Evolutionary conservation across 2,329 filamentous ascomycete genomes (phyloP).

Genomic region (Diaporthe helianthi): DNA sequence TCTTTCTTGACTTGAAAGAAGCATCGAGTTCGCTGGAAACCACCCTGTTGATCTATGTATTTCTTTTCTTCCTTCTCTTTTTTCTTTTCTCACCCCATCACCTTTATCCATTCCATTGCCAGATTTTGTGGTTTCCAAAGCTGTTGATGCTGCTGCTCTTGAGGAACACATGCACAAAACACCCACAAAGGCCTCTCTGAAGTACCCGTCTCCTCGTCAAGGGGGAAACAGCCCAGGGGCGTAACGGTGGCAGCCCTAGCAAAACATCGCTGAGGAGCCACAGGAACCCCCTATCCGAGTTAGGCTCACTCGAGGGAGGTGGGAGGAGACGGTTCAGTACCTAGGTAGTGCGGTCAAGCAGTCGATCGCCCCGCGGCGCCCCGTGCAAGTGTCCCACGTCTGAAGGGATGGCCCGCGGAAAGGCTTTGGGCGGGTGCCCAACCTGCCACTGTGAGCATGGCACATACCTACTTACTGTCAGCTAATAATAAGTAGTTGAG

Average conservation of each 20-base stretch:
- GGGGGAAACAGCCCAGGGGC: neutral
- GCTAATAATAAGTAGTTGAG: neutral
- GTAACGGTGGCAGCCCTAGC: neutral
- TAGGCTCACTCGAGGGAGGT: neutral
- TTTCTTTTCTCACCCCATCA: neutral
- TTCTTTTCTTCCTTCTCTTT: neutral
- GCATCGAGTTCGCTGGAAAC: neutral
- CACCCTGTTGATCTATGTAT: neutral
- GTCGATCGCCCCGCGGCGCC: conserved; percentile 7
- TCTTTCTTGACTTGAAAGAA: neutral
- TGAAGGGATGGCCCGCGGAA: neutral
- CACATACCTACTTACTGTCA: too few species aligned
- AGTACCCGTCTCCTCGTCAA: neutral
- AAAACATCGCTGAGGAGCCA: neutral
- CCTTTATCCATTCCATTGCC: neutral
- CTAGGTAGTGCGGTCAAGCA: conserved; percentile 17
- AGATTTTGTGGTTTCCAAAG: too few species aligned
- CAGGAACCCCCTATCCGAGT: neutral
- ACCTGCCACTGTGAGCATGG: neutral
- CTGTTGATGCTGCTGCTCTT: neutral
- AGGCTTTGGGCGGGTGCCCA: neutral
- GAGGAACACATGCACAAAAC: too few species aligned
- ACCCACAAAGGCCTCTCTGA: neutral
- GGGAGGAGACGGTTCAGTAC: neutral
- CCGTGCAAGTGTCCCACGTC: neutral